Base-by-base conservation (phyloP, 2,329 filamentous ascomycete species). In the Corniculantispora saksenae region DNA sequence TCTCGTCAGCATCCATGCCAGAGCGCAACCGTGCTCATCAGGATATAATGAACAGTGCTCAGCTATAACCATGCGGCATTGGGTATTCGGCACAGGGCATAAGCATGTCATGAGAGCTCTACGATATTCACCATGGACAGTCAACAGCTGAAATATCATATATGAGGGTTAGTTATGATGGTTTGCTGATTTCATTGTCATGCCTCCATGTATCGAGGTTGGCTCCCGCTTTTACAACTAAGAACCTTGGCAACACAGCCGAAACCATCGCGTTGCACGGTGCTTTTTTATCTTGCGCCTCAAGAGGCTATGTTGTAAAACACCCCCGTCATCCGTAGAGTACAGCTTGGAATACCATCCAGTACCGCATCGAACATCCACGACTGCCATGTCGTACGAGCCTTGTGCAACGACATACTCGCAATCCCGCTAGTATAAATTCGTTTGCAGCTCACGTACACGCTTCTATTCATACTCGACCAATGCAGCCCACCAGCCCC, bases 301-400 rank as follows among this genome's bases (percentile, higher is more conserved):
- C 48, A 61, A 51, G 32, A 21, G 25, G 32, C 21, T 27, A 51
- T 25, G 23, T 8, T 51, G 58, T 53, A 29, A 61, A 61, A 38
- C 47, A 51, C 27, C 21, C 35, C 21, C 21, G 25, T 51, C 32
- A 23, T 25, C 25, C 43, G 29, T 12, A 43, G 32, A 6, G 54
- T n/a, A 43, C 56, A 29, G 57, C 45, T 12, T 38, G 35, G 58
- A 17, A 43, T 43, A 29, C 17, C 32, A 51, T 29, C 38, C 9
- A 61, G 47, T 53, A 53, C 58, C 32, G 25, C 48, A 54, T 55
- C 38, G 19, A 47, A 55, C 35, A 7, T 32, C 38, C 60, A 55
- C 60, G 12, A 15, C 60, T 32, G 60, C 23, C 60, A 13, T 23
- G 58, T 61, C 32, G 32, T 27, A 43, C n/a, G n/a, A n/a, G n/a